Conservation (phyloP, 106 monocot species). For the Ottelia alismoides region DNA sequence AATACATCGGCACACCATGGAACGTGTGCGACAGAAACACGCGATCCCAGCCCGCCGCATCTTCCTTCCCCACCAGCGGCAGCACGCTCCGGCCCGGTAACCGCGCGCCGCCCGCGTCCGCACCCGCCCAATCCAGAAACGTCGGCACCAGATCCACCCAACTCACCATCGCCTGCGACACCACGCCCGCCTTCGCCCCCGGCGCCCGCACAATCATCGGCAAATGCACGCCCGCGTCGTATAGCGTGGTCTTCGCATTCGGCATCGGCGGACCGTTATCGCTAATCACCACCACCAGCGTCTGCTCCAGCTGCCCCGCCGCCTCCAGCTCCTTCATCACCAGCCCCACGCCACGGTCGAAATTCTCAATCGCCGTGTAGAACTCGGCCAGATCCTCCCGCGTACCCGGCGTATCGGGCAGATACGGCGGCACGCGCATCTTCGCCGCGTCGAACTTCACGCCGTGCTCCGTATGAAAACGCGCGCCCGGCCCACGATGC, state of each 20-base stretch:
- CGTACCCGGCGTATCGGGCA: background rate
- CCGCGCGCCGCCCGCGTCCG: too few species aligned
- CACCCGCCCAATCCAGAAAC: background rate
- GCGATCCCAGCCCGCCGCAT: too few species aligned
- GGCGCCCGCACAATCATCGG: background rate
- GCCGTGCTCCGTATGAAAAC: background rate
- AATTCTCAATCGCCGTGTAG: background rate
- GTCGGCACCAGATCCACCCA: background rate
- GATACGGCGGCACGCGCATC: background rate
- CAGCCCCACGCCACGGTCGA: background rate
- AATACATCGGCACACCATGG: too few species aligned
- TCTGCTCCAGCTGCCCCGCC: background rate
- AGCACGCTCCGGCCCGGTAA: background rate
- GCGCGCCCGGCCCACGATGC: background rate
- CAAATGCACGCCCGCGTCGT: background rate
- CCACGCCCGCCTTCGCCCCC: background rate
- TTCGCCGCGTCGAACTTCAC: background rate
- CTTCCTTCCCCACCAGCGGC: background rate
- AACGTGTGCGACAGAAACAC: too few species aligned
- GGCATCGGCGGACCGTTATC: background rate
- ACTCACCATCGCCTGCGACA: background rate
- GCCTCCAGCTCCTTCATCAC: background rate
- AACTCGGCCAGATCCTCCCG: background rate
- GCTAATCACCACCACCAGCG: background rate
- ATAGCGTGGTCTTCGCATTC: background rate